Evolutionary conservation across 306 rosid species (phyloP), one percentile per base, ranked within the genome.

Genomic region (Senna tora): DNA sequence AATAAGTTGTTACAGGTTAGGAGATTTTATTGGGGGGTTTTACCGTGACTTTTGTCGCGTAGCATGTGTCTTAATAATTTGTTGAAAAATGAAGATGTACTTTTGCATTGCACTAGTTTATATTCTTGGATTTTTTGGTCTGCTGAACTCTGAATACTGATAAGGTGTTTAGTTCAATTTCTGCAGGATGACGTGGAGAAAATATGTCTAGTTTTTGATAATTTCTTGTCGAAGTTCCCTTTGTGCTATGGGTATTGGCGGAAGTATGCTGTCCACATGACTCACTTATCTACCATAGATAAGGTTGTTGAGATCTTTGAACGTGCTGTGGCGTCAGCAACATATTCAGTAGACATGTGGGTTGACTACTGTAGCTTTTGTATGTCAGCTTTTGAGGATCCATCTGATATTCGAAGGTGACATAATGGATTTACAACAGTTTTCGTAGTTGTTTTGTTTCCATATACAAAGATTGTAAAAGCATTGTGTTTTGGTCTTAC

Each of bases 191-290:
- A 84, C 63, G 15, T 76, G 59, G 82, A 84, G 72, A 87, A 84
- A 66, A 80, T 89, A 60, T 78, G 86, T 43, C 71, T 83, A 64
- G 92, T 84, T 43, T 93, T 87, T 67, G 88, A 89, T 45, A 56
- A 84, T 55, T 93, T 90, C 83, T 80, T 93, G 83, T 87, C 90
- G 0, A 67, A 87, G 82, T 93, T 84, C 70, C 96, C 98, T 54
- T 67, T 93, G 82, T 93, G 98, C 86, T 81, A 87, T 69, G 93
- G 97, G 69, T 93, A 93, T 72, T 93, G 97, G 98, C 79, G 88
- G 81, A 89, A 82, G 75, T 93, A 89, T 60, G 96, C 88, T 49
- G 79, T 79, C 32, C 96, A 84, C 69, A 86, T 83, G 85, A 8
- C 80, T 42, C 76, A 78, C 52, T 46, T 89, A 68, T 84, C 87